Evolutionary conservation across 345 rosid genomes (phyloP).

Genomic region (Pugionium cornutum): DNA sequence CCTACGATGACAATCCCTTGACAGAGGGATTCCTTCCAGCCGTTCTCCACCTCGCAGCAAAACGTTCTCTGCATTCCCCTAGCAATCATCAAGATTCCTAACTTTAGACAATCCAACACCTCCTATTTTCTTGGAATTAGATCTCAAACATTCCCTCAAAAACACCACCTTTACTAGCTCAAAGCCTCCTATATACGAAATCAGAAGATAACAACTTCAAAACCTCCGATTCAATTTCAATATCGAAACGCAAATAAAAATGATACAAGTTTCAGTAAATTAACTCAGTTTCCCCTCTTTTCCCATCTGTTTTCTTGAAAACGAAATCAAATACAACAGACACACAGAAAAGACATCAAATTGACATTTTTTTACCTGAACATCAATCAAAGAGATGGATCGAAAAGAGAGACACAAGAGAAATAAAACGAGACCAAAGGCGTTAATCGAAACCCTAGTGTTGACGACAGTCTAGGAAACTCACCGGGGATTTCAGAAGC

Average conservation of each 20-base stretch:
- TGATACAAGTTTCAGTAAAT: constrained; percentile 5
- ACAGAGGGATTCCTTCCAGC: constrained; percentile 88
- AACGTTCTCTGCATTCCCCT: constrained; percentile 99
- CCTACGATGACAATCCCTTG: constrained; percentile 72
- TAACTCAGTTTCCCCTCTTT: background rate
- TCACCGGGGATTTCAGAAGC: constrained; percentile 43
- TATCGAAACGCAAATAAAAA: background rate
- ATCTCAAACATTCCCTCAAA: constrained; percentile 44
- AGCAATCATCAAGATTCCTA: constrained; percentile 84
- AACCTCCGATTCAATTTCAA: constrained; percentile 5
- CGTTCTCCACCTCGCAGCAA: constrained; percentile 64
- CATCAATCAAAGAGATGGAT: constrained; percentile 24
- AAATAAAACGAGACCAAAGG: background rate
- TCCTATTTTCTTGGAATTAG: constrained; percentile 52
- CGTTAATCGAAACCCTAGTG: constrained; percentile 27
- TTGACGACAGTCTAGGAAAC: constrained; percentile 27
- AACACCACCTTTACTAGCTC: constrained; percentile 49
- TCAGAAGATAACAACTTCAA: constrained; percentile 8
- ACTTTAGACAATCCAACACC: constrained; percentile 62
- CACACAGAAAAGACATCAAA: constrained; percentile 3
- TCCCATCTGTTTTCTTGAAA: background rate
- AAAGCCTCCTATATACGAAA: constrained; percentile 38
- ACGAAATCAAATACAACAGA: background rate
- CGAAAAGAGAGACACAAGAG: background rate
- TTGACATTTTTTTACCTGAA: background rate